Conservation (phyloP, 345 rosid genomes). For the Erucastrum elatum region DNA sequence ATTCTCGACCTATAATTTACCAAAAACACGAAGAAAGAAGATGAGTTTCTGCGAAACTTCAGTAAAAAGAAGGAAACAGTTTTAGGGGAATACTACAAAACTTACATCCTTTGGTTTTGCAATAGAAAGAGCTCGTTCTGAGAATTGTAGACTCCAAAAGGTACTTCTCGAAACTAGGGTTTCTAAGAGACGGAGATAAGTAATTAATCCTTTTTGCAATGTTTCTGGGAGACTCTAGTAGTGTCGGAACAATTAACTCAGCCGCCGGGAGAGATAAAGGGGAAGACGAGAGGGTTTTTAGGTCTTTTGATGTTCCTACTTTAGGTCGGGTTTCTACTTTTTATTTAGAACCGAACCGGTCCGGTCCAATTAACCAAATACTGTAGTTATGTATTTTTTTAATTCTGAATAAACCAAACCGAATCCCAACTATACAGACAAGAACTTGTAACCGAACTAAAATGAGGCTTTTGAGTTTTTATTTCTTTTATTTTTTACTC, state of each 20-base stretch:
- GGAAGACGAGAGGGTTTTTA: slow-evolving; percentile 20
- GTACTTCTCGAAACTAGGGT: background rate
- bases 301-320: slow-evolving; percentile 16
- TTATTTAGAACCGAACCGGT: background rate
- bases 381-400: too few species aligned
- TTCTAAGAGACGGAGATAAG: background rate
- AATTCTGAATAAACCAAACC: background rate
- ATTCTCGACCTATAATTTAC: slow-evolving; percentile 69
- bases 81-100: background rate
- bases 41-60: background rate
- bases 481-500: background rate
- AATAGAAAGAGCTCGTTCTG: slow-evolving; percentile 11
- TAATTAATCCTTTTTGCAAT: background rate
- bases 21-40: background rate
- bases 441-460: background rate
- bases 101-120: slow-evolving; percentile 30
- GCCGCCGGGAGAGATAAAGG: slow-evolving; percentile 13
- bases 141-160: background rate
- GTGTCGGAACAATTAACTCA: background rate
- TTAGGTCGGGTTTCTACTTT: slow-evolving; percentile 27
- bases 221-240: background rate
- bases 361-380: background rate
- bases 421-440: background rate
- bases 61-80: background rate
- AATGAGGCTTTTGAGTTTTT: background rate